Conservation (phyloP, 2,329 filamentous ascomycete genomes). For the Seiridium cupressi region DNA sequence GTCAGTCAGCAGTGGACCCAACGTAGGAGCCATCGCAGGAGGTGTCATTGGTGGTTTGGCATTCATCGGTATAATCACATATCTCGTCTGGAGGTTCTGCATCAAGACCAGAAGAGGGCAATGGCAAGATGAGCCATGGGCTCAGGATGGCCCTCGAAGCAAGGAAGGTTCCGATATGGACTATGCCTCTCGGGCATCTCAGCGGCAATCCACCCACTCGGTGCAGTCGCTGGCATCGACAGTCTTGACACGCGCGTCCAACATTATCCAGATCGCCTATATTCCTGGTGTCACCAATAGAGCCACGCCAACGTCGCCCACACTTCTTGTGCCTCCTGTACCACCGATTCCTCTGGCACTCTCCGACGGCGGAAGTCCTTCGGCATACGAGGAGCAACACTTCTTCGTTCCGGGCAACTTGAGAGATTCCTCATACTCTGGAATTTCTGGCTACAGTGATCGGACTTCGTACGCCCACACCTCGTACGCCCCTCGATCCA, state of each 20-base stretch:
- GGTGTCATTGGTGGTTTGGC: constrained; percentile 83
- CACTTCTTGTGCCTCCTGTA: constrained; percentile 82
- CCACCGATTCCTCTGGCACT: constrained; percentile 79
- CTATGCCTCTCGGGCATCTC: constrained; percentile 46
- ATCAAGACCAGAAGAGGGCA: constrained; percentile 74
- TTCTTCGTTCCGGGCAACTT: constrained; percentile 92
- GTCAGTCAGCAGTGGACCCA: constrained; percentile 48
- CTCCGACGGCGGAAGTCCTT: constrained; percentile 55
- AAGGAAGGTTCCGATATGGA: constrained; percentile 32
- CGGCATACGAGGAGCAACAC: constrained; percentile 71
- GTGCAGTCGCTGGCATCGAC: constrained; percentile 92
- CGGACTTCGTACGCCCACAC: constrained; percentile 60
- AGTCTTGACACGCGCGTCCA: constrained; percentile 91
- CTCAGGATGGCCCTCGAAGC: constrained; percentile 50
- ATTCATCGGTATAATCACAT: constrained; percentile 72
- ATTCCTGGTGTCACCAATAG: constrained; percentile 96
- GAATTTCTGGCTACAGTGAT: constrained; percentile 63
- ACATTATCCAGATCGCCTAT: constrained; percentile 99
- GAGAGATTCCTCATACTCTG: constrained; percentile 87
- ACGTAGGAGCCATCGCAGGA: constrained; percentile 83
- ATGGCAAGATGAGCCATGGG: constrained; percentile 58
- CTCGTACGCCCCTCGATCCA: constrained; percentile 62
- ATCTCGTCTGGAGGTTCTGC: constrained; percentile 83
- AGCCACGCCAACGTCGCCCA: constrained; percentile 78
- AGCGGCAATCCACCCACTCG: constrained; percentile 76